These are phyloP conservation scores for Fraxinus albicans DNA, from an alignment of 305 asterid species.

Conservation along the genomic window DNA sequence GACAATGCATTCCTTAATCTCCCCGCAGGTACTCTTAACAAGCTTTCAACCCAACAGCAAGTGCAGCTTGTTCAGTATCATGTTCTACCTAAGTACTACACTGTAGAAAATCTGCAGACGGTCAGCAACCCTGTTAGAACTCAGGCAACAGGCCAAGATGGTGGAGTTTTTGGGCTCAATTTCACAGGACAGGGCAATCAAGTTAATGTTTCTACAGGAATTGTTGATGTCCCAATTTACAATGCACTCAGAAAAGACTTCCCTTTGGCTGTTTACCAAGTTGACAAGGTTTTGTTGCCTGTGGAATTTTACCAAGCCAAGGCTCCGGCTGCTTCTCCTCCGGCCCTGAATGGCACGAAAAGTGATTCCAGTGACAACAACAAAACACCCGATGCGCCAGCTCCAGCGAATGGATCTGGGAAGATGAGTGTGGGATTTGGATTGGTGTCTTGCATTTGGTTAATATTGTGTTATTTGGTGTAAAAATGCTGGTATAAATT, in stretches of 20 bases:
- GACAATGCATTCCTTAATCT: slow-evolving; percentile 82
- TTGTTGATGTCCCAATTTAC: slow-evolving; percentile 37
- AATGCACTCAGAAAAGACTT: slow-evolving; percentile 50
- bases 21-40: slow-evolving; percentile 72
- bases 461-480: slow-evolving; percentile 14
- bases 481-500: not conserved
- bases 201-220: slow-evolving; percentile 65
- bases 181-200: slow-evolving; percentile 57
- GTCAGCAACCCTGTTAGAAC: slow-evolving; percentile 91
- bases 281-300: slow-evolving; percentile 73
- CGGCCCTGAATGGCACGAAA: slow-evolving; percentile 16
- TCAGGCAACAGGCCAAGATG: slow-evolving; percentile 63
- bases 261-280: slow-evolving; percentile 76
- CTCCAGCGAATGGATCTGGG: slow-evolving; percentile 28
- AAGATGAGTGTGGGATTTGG: slow-evolving; percentile 40
- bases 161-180: slow-evolving; percentile 51
- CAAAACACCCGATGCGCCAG: not conserved
- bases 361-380: slow-evolving; percentile 24
- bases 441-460: slow-evolving; percentile 36
- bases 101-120: slow-evolving; percentile 38
- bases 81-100: slow-evolving; percentile 64
- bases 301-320: slow-evolving; percentile 38
- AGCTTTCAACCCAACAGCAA: slow-evolving; percentile 56
- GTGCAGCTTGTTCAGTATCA: slow-evolving; percentile 67
- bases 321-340: slow-evolving; percentile 45